phyloP scores from a whole-genome alignment of 306 rosid genomes.

The Cercis canadensis region DNA sequence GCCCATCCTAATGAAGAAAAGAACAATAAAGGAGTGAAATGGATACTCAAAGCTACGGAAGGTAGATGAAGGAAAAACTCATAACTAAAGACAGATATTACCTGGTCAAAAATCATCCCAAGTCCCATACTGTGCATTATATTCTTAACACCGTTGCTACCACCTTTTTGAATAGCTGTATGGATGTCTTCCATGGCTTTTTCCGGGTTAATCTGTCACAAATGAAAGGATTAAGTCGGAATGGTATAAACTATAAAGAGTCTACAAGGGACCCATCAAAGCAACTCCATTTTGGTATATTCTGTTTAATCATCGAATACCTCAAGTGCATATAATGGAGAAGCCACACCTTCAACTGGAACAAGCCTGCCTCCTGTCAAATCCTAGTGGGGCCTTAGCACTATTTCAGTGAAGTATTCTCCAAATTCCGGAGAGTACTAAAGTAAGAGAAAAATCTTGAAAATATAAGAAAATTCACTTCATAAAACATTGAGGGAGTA shows the following conservation, averaged over 20 bases:
- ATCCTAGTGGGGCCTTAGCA: constrained; percentile 50
- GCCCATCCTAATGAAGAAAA: constrained; percentile 16
- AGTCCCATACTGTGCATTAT: constrained; percentile 90
- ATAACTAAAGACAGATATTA: constrained; percentile 33
- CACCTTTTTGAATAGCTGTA: constrained; percentile 50
- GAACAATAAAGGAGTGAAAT: constrained; percentile 18
- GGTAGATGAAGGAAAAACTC: not conserved
- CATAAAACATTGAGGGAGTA: not conserved
- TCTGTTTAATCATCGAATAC: constrained; percentile 39
- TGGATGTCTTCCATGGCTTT: constrained; percentile 78
- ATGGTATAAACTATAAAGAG: not conserved
- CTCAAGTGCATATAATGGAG: constrained; percentile 88
- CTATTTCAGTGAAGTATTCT: constrained; percentile 20
- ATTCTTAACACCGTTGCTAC: constrained; percentile 72
- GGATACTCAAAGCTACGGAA: not conserved
- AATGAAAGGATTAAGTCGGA: constrained; percentile 35
- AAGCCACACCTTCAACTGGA: constrained; percentile 75
- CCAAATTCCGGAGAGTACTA: constrained; percentile 30
- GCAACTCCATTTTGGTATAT: not conserved
- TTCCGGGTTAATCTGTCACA: constrained; percentile 78
- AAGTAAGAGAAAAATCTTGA: not conserved
- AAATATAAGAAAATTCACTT: constrained; percentile 17
- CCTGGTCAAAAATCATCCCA: constrained; percentile 80
- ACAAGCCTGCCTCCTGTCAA: constrained; percentile 87
- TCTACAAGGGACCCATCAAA: constrained; percentile 7